phyloP scores from a whole-genome alignment of 352 stramenopile species.

The Globisporangium splendens region DNA sequence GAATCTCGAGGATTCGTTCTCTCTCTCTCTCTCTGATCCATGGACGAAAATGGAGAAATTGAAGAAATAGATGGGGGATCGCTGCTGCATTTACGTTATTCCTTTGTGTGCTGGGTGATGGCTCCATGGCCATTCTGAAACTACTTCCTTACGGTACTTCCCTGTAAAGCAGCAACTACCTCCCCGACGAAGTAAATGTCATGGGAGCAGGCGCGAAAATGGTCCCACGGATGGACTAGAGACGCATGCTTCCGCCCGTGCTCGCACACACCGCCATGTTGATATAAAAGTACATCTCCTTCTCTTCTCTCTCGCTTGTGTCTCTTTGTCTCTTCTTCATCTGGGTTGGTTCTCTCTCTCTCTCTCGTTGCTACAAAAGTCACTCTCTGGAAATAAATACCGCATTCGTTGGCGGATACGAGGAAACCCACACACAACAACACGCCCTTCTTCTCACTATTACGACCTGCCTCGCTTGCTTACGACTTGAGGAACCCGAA shows the following conservation, averaged over 20 bases:
- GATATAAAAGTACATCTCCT: background rate
- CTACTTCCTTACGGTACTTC: background rate
- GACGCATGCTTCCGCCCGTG: background rate
- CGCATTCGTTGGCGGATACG: constrained; percentile 9
- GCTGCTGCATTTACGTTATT: no score
- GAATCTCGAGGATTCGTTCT: no score
- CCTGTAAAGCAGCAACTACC: background rate
- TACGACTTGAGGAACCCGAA: constrained; percentile 86
- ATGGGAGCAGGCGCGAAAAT: background rate
- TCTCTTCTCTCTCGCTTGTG: background rate
- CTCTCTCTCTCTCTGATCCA: no score
- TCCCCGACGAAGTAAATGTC: background rate
- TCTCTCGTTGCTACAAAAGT: constrained; percentile 6
- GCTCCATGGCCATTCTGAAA: background rate
- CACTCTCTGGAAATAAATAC: constrained; percentile 13
- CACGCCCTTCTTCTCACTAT: constrained; percentile 18
- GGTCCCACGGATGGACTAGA: background rate
- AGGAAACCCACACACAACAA: constrained; percentile 21
- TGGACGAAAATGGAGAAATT: no score
- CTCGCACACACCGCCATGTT: background rate
- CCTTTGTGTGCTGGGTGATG: background rate
- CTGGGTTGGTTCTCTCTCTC: constrained; percentile 5
- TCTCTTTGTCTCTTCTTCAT: background rate
- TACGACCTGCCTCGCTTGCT: constrained; percentile 21
- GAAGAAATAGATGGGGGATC: no score